Evolutionary conservation across 2,329 filamentous ascomycete genomes (phyloP).

Genomic region (Nemania abortiva): DNA sequence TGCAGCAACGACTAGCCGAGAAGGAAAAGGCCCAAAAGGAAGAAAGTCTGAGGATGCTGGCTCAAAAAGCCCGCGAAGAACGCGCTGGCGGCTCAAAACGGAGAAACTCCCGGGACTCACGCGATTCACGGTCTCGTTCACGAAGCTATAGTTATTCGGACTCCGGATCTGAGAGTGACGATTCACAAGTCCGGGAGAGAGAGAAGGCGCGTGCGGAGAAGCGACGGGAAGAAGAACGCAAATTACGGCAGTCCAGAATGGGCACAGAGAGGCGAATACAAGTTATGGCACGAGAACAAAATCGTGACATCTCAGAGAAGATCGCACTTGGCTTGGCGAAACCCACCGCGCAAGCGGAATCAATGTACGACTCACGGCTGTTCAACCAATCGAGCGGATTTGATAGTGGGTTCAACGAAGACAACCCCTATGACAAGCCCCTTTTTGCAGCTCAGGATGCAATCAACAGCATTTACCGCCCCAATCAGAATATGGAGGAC

Average conservation of each 20-base stretch:
- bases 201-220: slow-evolving; percentile 82
- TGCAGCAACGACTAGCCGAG: slow-evolving; percentile 96
- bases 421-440: slow-evolving; percentile 97
- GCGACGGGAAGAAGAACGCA: slow-evolving; percentile 85
- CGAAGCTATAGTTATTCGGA: slow-evolving; percentile 67
- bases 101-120: slow-evolving; percentile 57
- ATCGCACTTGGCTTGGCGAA: slow-evolving; percentile 94
- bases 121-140: slow-evolving; percentile 59
- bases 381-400: slow-evolving; percentile 97
- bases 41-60: slow-evolving; percentile 86
- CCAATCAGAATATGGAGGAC: slow-evolving; percentile 79
- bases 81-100: slow-evolving; percentile 67
- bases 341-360: slow-evolving; percentile 89
- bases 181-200: slow-evolving; percentile 78
- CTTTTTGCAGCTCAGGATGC: slow-evolving; percentile 96
- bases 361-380: slow-evolving; percentile 95
- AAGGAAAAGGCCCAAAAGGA: slow-evolving; percentile 97
- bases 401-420: slow-evolving; percentile 93
- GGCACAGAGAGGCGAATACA: slow-evolving; percentile 91
- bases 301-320: slow-evolving; percentile 97
- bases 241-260: slow-evolving; percentile 94
- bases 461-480: slow-evolving; percentile 92
- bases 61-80: slow-evolving; percentile 92
- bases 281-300: slow-evolving; percentile 93
- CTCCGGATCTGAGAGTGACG: slow-evolving; percentile 70